Base-by-base conservation (phyloP, 1,284 basidiomycete genomes). In the Papiliotrema flavescens region DNA sequence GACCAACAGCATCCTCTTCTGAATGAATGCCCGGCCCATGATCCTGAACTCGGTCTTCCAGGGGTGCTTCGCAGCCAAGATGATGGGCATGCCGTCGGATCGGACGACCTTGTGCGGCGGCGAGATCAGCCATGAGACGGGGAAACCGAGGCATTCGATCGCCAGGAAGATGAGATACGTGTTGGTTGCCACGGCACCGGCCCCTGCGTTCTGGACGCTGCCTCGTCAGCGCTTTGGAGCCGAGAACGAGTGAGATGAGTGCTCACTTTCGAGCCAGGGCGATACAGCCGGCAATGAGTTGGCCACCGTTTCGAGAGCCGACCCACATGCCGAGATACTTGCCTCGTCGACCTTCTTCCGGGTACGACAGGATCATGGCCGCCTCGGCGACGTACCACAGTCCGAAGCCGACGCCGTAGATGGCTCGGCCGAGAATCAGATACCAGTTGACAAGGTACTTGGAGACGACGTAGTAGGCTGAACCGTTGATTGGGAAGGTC, bases 321-420 rank as follows among this genome's bases (percentile, higher is more conserved):
- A 53, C 49, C 56, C 56, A 58, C 17, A 58, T 47, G 15, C 63
- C 65, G 13, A 70, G 52, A 42, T 62, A 64, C 56, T 55, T 47
- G 17, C 53, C 56, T 32, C 56, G 48, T n/a, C 43, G 23, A 22
- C 53, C 17, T 13, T 50, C 51, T 45, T 58, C 51, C 11, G 64
- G 64, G 39, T 61, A 64, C 13, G 54, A 56, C 22, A 66, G 51
- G 35, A 66, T 57, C 13, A 57, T 51, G n/a, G 60, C 51, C 14
- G 58, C 51, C 47, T 66, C 64, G 1, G 63, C 56, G 36, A 64
- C 50, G 41, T 65, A 64, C 23, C 57, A 49, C 32, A 57, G 49
- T 11, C 47, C 52, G 32, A 46, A 54, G 2, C 45, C 43, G 40
- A 53, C 22, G 19, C 55, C 44, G 35, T 60, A 54, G 17, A 64